Percentiles rank a stretch among this genome's conserved stretches.
Conservation (phyloP, 169 alveolate genomes). For the Plasmodium relictum region DNA sequence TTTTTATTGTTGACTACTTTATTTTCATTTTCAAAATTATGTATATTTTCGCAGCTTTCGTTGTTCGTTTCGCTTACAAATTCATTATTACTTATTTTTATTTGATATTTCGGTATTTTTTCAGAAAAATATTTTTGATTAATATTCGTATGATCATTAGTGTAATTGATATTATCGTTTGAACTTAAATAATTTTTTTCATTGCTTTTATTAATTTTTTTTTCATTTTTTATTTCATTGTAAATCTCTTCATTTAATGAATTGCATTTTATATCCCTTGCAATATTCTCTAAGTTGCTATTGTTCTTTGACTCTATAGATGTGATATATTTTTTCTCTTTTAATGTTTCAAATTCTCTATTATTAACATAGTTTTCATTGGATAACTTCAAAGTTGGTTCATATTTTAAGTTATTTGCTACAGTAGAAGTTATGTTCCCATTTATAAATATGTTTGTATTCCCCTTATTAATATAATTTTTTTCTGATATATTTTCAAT, state of each 20-base stretch:
- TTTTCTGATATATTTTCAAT: slow-evolving; percentile 13
- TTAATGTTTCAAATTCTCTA: background rate
- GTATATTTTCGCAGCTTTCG: slow-evolving; percentile 3
- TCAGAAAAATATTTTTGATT: background rate
- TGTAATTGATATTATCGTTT: background rate
- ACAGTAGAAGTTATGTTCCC: background rate
- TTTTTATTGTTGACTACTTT: slow-evolving; percentile 11
- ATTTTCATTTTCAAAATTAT: background rate
- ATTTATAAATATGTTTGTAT: background rate
- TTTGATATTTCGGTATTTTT: slow-evolving; percentile 5
- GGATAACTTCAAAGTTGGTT: too few relatives aligned
- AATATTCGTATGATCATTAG: background rate
- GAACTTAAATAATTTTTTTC: slow-evolving; percentile 14
- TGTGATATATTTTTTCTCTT: slow-evolving; percentile 7
- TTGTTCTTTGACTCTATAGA: too few relatives aligned
- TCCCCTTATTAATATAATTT: background rate
- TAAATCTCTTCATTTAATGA: too few relatives aligned
- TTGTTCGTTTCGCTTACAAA: background rate
- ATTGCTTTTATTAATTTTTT: background rate
- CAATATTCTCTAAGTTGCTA: too few relatives aligned
- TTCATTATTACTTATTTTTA: slow-evolving; percentile 16
- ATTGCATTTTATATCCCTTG: too few relatives aligned
- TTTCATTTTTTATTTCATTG: too few relatives aligned
- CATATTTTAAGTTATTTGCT: background rate
- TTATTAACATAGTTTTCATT: background rate